Evolutionary conservation across 2,329 filamentous ascomycete genomes (phyloP).

Genomic region (Geosmithia morbida): DNA sequence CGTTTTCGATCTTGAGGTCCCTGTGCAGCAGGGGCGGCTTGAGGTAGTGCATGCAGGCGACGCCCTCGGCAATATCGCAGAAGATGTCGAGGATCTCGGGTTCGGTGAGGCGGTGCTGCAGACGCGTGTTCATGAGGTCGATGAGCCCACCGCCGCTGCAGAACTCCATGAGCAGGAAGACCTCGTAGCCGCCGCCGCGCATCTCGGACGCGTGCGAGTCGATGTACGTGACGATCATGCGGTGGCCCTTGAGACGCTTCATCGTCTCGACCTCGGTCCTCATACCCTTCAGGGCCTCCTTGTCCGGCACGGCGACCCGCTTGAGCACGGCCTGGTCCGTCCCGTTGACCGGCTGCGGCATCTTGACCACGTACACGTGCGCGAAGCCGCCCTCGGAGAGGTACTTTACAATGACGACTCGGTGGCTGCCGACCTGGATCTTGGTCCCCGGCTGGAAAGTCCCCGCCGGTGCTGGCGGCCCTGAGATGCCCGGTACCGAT

Average conservation of each 20-base stretch:
- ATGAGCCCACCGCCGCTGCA: conserved; percentile 91
- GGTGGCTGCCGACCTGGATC: conserved; percentile 86
- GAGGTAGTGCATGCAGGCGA: conserved; percentile 98
- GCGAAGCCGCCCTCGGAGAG: conserved; percentile 96
- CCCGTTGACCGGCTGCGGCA: conserved; percentile 63
- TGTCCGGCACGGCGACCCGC: conserved; percentile 91
- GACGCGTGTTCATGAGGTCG: conserved; percentile 97
- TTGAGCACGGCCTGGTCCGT: conserved; percentile 79
- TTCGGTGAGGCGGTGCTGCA: conserved; percentile 93
- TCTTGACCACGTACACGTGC: conserved; percentile 90
- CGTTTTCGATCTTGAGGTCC: conserved; percentile 96
- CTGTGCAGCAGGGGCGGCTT: conserved; percentile 86
- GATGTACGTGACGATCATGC: conserved; percentile 93
- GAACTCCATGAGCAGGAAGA: conserved; percentile 96
- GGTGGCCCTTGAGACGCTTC: conserved; percentile 97
- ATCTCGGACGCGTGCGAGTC: conserved; percentile 96
- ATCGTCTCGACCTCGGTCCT: conserved; percentile 98
- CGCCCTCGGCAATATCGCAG: conserved; percentile 85
- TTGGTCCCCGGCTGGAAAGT: conserved; percentile 91
- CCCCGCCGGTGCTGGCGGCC: conserved; percentile 47
- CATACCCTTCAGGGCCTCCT: conserved; percentile 89
- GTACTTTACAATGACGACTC: conserved; percentile 91
- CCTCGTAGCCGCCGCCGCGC: conserved; percentile 86
- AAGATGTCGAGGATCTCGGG: conserved; percentile 97
- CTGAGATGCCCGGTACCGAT: conserved; percentile 11